These are phyloP conservation scores for Monosporozyma aerobia DNA, from an alignment of 805 yeast species.

Conservation along the genomic window DNA sequence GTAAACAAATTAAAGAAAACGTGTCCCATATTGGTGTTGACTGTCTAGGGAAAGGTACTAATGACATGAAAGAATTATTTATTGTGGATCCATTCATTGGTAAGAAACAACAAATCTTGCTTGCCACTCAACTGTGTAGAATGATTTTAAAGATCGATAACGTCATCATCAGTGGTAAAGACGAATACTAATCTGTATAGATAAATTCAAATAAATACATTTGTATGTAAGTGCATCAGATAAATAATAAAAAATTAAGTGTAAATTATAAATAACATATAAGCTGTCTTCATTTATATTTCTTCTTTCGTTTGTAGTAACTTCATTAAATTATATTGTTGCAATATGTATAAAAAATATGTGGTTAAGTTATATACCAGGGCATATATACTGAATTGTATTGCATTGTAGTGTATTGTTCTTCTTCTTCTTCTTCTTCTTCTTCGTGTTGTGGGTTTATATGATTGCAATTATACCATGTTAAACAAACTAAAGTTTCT, in stretches of 20 bases:
- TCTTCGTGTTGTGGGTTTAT: neutral
- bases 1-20: slow-evolving; percentile 70
- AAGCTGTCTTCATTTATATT: neutral
- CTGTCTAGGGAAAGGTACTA: slow-evolving; percentile 79
- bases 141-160: slow-evolving; percentile 96
- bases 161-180: slow-evolving; percentile 85
- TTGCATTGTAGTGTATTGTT: no score
- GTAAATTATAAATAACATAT: neutral
- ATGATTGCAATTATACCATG: slow-evolving; percentile 47
- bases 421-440: neutral
- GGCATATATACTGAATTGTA: neutral
- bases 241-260: neutral
- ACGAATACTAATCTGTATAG: slow-evolving; percentile 39
- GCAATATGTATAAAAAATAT: neutral
- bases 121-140: slow-evolving; percentile 95
- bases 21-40: slow-evolving; percentile 80
- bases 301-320: neutral
- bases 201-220: neutral
- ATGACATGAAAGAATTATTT: slow-evolving; percentile 88
- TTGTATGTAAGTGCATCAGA: neutral
- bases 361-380: neutral
- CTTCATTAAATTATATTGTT: neutral
- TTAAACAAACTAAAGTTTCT: slow-evolving; percentile 92
- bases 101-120: slow-evolving; percentile 86
- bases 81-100: slow-evolving; percentile 97